Evolutionary conservation across 208 protist genomes (phyloP), one percentile per base, ranked within the genome.

Genomic region (Porcisia deanei): DNA sequence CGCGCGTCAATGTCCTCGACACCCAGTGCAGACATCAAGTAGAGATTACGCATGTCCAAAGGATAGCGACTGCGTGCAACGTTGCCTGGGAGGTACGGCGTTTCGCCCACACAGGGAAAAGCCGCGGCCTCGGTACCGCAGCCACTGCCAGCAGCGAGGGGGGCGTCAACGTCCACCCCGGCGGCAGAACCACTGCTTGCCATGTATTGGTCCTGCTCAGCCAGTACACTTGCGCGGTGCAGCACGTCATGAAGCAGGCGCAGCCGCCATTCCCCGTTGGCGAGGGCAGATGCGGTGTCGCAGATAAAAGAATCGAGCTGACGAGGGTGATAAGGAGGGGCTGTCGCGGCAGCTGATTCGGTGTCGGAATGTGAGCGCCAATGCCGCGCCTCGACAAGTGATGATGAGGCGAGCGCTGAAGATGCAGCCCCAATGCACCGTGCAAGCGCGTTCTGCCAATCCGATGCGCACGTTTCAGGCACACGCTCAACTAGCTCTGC

Each of bases 41-140:
- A 91, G n/a, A 92, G 72, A 71, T 90, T 85, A 37, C 77, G 86
- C 80, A 92, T 90, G 79, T 95, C 89, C 47, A 93, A 70, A 49
- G 81, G 79, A 70, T 91, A 95, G 53, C 65, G 73, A 34, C 58
- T 41, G 20, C 85, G 82, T 2, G 61, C 43, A 65, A 75, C 66
- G 59, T 82, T 71, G 43, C 81, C 70, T 22, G 83, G 73, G 18
- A 87, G 55, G 68, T 85, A 79, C 10, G 81, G 81, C 0, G 80
- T 79, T 20, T 57, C 43, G 6, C 84, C 84, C 1, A 88, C 65
- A 30, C n/a, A 55, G 9, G 81, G 78, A 5, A 82, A 61, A 20
- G 37, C 30, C 30, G 18, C 59, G 34, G 57, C 3, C 6, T n/a
- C 49, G 52, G 34, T 52, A 9, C n/a, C 30, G 14, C 0, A 54